Percentiles rank a stretch among this genome's conserved stretches.
These are phyloP conservation scores for Pythium rishiriense DNA, from an alignment of 352 stramenopile genomes.

Conservation along the genomic window DNA sequence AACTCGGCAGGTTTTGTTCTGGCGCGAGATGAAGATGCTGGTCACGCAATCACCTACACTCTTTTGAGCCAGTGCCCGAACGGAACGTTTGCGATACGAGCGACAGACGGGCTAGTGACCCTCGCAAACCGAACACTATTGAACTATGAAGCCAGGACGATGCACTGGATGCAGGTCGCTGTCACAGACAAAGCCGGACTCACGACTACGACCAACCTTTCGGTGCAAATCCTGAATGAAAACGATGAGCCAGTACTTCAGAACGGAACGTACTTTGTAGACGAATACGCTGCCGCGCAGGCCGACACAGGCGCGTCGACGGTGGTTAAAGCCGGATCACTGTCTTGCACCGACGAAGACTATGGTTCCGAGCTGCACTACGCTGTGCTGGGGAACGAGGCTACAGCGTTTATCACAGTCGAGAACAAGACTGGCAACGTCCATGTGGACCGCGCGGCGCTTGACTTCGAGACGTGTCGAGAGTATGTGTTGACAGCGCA, in stretches of 20 bases:
- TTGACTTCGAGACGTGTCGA: constrained; percentile 51
- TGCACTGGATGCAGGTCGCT: constrained; percentile 21
- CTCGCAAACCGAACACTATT: constrained; percentile 10
- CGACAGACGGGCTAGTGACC: constrained; percentile 18
- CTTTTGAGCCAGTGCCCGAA: constrained; percentile 18
- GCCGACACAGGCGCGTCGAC: not conserved
- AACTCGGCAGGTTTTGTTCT: constrained; percentile 20
- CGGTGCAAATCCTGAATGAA: constrained; percentile 20
- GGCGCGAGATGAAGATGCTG: constrained; percentile 28
- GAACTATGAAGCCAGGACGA: constrained; percentile 23
- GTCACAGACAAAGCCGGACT: constrained; percentile 23
- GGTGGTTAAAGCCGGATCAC: constrained; percentile 34
- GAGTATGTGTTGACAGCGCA: constrained; percentile 29
- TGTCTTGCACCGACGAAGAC: constrained; percentile 59
- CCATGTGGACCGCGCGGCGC: constrained; percentile 33
- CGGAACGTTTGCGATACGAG: constrained; percentile 16
- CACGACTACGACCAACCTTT: constrained; percentile 12
- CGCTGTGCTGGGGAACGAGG: constrained; percentile 24
- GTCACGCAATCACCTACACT: constrained; percentile 28
- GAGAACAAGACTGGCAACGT: constrained; percentile 46
- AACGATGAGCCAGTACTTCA: constrained; percentile 30
- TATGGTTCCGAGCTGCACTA: constrained; percentile 37
- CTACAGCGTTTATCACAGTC: constrained; percentile 34
- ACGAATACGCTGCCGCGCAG: constrained; percentile 5
- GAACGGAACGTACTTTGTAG: constrained; percentile 24